phyloP scores from a whole-genome alignment of 23 red algal genomes.

The Gracilaria gracilis region DNA sequence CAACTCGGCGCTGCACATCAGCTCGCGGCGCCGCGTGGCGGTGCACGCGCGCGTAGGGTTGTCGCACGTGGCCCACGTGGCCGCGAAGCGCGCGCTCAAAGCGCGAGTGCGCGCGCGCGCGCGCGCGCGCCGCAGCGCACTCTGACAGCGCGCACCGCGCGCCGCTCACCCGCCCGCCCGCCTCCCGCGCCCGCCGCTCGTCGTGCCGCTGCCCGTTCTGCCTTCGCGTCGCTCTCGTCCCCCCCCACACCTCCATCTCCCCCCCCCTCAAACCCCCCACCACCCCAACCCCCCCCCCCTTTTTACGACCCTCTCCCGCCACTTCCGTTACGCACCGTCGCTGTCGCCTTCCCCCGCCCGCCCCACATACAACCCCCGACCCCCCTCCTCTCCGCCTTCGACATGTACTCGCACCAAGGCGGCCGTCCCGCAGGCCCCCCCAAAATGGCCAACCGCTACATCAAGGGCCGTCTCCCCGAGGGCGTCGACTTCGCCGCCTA shows the following conservation, averaged over 20 bases:
- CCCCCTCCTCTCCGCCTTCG: not conserved
- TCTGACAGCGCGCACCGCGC: slow-evolving; percentile 1
- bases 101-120: not conserved
- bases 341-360: not conserved
- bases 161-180: not conserved
- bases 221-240: not conserved
- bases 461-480: slow-evolving; percentile 81
- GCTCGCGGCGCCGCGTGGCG: not conserved
- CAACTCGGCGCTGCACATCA: too few species aligned
- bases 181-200: not conserved
- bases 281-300: not conserved
- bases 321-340: slow-evolving; percentile 24
- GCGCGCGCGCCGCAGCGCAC: not conserved
- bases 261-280: not conserved
- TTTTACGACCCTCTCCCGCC: too few species aligned
- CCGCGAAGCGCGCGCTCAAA: not conserved
- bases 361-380: not conserved
- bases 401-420: slow-evolving; percentile 59
- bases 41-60: not conserved
- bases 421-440: slow-evolving; percentile 38
- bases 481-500: slow-evolving; percentile 78
- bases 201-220: slow-evolving; percentile 21
- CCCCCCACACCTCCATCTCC: not conserved
- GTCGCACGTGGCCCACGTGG: not conserved
- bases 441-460: slow-evolving; percentile 74